A percentile compares a stretch with the other conserved stretches of the same genome.
These are phyloP conservation scores for Globisporangium emineosum DNA, from an alignment of 352 stramenopile genomes.

Conservation along the genomic window DNA sequence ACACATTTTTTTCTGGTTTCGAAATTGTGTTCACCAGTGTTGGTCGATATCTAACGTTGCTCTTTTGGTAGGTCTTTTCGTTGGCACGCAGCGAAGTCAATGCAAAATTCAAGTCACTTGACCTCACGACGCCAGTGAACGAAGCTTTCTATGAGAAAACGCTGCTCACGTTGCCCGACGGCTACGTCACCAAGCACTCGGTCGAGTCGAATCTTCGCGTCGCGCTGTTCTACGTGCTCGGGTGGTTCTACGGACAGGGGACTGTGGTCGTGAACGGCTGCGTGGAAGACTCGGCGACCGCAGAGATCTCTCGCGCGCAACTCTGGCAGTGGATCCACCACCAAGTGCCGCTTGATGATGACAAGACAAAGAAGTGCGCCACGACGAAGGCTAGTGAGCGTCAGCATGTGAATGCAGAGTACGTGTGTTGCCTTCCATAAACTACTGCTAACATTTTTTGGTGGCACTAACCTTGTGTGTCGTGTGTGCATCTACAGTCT, in stretches of 20 bases:
- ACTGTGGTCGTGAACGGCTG: slow-evolving; percentile 91
- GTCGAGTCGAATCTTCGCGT: slow-evolving; percentile 88
- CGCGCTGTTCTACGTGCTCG: slow-evolving; percentile 88
- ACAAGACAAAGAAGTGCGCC: neutral
- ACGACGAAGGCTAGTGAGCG: neutral
- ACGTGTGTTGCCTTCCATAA: slow-evolving; percentile 20
- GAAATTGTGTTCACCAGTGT: neutral
- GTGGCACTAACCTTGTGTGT: neutral
- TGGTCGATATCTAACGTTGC: neutral
- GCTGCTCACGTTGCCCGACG: slow-evolving; percentile 51
- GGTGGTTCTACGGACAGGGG: slow-evolving; percentile 88
- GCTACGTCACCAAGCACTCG: slow-evolving; percentile 72
- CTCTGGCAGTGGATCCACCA: slow-evolving; percentile 87
- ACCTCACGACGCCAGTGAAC: slow-evolving; percentile 11
- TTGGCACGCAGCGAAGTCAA: slow-evolving; percentile 1
- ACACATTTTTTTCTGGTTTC: neutral
- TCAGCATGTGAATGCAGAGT: slow-evolving; percentile 35
- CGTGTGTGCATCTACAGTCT: slow-evolving; percentile 26
- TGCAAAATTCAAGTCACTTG: neutral
- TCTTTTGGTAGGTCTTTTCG: slow-evolving; percentile 12
- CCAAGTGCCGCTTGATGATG: slow-evolving; percentile 35
- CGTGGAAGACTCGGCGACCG: slow-evolving; percentile 94
- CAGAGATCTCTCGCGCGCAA: slow-evolving; percentile 92
- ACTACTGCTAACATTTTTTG: too few relatives aligned
- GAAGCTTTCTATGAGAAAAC: slow-evolving; percentile 39